Percentiles rank a stretch among this genome's conserved stretches.
These are phyloP conservation scores for Diplosphaera chodatii DNA, from an alignment of 139 green algal species.

Conservation along the genomic window DNA sequence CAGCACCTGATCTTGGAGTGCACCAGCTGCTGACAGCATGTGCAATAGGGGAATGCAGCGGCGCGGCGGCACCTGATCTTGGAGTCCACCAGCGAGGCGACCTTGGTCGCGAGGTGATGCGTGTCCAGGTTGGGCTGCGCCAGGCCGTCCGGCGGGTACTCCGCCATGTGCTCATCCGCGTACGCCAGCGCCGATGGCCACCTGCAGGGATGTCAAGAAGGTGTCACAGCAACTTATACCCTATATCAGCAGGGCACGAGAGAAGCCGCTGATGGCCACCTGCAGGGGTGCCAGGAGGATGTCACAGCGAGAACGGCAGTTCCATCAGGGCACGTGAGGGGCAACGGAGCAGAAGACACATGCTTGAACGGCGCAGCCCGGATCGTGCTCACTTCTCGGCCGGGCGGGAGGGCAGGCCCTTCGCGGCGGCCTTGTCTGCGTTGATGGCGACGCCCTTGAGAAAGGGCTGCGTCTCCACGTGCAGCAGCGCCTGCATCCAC, in stretches of 20 bases:
- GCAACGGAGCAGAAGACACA: no score
- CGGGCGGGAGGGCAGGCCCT: neutral
- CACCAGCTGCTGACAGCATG: no score
- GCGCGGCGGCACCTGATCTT: no score
- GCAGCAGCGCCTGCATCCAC: neutral
- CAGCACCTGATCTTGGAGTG: no score
- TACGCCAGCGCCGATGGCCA: neutral
- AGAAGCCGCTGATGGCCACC: no score
- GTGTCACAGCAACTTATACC: no score
- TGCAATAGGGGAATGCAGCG: no score
- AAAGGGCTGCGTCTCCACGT: conserved; percentile 1
- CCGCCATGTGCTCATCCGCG: neutral
- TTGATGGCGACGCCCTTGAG: neutral
- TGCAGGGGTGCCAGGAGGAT: no score
- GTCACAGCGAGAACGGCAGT: no score
- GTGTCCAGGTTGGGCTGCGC: neutral
- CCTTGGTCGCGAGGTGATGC: neutral
- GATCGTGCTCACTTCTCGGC: neutral
- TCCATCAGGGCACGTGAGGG: no score
- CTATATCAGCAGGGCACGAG: no score
- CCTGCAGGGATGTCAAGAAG: neutral
- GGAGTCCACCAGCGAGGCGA: neutral
- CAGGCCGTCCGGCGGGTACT: neutral
- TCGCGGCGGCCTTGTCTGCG: neutral
- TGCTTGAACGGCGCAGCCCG: no score